Base-by-base conservation (phyloP, 208 protist species). In the Trypanosoma scelopori region DNA sequence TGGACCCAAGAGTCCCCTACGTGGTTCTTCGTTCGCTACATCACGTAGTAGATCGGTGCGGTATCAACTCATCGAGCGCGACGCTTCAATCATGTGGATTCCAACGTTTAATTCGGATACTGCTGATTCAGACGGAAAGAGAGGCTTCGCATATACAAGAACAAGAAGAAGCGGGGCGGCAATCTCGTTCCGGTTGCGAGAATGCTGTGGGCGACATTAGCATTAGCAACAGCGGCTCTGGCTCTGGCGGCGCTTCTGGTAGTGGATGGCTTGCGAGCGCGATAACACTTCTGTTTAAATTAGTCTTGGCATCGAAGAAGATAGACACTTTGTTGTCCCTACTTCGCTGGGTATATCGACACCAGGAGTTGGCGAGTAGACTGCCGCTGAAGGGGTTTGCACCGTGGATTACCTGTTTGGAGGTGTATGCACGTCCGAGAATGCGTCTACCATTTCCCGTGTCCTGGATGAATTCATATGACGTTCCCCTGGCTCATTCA, bases 1-100 rank as follows among this genome's bases (percentile, higher is more conserved):
- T 28, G 56, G 57, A 66, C 41, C 78, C 37, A 41, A 73, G 22
- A 75, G 82, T 58, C 52, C 79, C 5, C 20, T 71, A 39, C 56
- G 64, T 12, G 80, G 56, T 78, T 57, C 57, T 95, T 30, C 50
- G 65, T 16, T 51, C 89, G 7, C 67, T 95, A 12, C 79, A 92
- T 72, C 55, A 71, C 16, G 69, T 92, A 30, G 59, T 88, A 28
- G 77, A 91, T 55, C 63, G 74, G 18, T 91, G 84, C 55, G 63
- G 87, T 23, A 49, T 65, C 3, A 73, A 73, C 27, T 52, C 66
- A 11, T 53, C 71, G 46, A 56, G 52, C 59, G 52, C 51, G 1
- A 76, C 87, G 3, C 60, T 92, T 32, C 55, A 65, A 12, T 82
- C 79, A 0, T 92, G 84, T 84, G 89, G 89, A 27, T 65, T 92